Conservation (phyloP, 495 filamentous ascomycete species). For the Lindgomyces ingoldianus region DNA sequence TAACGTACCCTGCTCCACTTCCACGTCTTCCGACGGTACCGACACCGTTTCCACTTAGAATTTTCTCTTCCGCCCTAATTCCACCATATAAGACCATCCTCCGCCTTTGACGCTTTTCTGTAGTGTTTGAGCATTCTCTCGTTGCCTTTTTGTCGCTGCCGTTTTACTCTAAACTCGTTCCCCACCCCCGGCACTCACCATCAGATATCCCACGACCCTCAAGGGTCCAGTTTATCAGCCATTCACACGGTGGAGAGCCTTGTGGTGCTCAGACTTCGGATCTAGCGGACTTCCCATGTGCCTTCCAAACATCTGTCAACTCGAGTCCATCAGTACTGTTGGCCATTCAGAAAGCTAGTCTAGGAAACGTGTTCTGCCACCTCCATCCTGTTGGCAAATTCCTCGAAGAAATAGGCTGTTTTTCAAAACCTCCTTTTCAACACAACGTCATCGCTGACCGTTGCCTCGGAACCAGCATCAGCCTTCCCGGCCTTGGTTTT, state of each 20-base stretch:
- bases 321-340: neutral
- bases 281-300: neutral
- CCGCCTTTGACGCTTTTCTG: no score
- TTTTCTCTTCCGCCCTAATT: neutral
- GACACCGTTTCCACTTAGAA: neutral
- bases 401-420: neutral
- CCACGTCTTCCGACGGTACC: neutral
- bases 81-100: neutral
- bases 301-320: neutral
- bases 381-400: neutral
- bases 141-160: no score
- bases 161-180: no score
- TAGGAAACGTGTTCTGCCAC: neutral
- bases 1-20: neutral
- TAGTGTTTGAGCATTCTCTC: no score
- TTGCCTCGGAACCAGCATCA: neutral
- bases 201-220: neutral
- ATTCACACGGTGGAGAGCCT: neutral
- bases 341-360: neutral
- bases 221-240: neutral
- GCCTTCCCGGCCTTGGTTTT: neutral
- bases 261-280: neutral
- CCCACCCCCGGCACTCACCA: no score
- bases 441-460: neutral
- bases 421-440: neutral